Evolutionary conservation across 176 grass and related monocot species (phyloP), one percentile per base, ranked within the genome.

Genomic region (bread wheat (Triticum aestivum)): DNA sequence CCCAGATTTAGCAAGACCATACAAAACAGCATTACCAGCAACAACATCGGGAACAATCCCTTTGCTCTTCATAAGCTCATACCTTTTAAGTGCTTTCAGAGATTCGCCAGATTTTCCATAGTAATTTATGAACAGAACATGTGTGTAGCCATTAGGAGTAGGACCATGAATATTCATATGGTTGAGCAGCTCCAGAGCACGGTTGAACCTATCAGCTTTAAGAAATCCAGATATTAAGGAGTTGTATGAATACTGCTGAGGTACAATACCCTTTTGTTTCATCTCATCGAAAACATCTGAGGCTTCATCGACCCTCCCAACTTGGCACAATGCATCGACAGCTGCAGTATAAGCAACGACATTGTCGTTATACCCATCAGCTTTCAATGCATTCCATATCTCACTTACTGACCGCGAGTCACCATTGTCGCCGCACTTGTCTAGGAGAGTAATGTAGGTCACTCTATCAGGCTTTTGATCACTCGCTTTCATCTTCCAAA

Each of bases 61-160:
- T 64, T 86, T 96, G 35, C 65, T 86, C 91, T 98, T 98, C 97
- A 98, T 98, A 75, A 84, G 58, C 64, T 94, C 84, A 26, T 94
- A 98, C 61, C 78, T 88, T 21, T 90, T 74, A 73, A 98, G 78
- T 26, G 94, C 92, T 86, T 88, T 95, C 47, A 88, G 44, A 79
- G 91, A 87, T 37, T 98, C 84, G 24, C 92, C 94, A 63, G 78
- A 94, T 75, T 98, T 98, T 63, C 89, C 93, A 69, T 92, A 91
- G 88, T 94, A 91, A 80, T 98, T 92, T 62, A 98, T 94, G 81
- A 96, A 98, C 69, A 96, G 90, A 42, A 96, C 91, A 94, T 98
- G 91, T 11, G 97, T 92, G 33, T 92, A 91, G 32, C 90, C 79
- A 82, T 83, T 96, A 62, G 92, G 97, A 68, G 80, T 96, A 42